Evolutionary conservation across 2,329 filamentous ascomycete genomes (phyloP).

Genomic region (Penicillium sp.): DNA sequence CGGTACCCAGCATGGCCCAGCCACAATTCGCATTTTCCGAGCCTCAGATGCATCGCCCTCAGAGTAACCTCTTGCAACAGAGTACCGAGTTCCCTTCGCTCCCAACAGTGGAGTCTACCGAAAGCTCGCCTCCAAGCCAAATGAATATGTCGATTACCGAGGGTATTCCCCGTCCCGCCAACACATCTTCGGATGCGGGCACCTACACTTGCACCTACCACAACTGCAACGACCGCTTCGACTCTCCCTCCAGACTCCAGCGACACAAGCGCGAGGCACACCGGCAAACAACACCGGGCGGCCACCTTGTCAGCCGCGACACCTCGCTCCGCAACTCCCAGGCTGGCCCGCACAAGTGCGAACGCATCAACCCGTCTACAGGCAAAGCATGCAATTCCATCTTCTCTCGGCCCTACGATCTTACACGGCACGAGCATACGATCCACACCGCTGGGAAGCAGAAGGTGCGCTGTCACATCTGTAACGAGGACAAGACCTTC

Average conservation of each 20-base stretch:
- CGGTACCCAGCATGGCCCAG: constrained; percentile 49
- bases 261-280: constrained; percentile 96
- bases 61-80: constrained; percentile 41
- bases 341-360: constrained; percentile 88
- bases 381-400: constrained; percentile 92
- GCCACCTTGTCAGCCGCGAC: constrained; percentile 44
- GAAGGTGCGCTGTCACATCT: constrained; percentile 89
- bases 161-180: constrained; percentile 55
- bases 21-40: constrained; percentile 49
- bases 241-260: constrained; percentile 80
- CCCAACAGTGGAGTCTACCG: constrained; percentile 61
- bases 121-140: constrained; percentile 39
- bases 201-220: constrained; percentile 97
- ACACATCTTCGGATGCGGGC: constrained; percentile 72
- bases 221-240: constrained; percentile 83
- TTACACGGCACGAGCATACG: constrained; percentile 94
- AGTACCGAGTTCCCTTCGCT: constrained; percentile 61
- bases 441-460: constrained; percentile 94
- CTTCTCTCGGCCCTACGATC: constrained; percentile 93
- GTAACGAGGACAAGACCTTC: constrained; percentile 95
- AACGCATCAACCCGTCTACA: constrained; percentile 89
- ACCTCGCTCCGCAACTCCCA: constrained; percentile 71
- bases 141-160: constrained; percentile 35
- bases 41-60: constrained; percentile 30
- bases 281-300: constrained; percentile 64